Base-by-base conservation (phyloP, 2,329 filamentous ascomycete species). In the Sclerotinia spermophila region DNA sequence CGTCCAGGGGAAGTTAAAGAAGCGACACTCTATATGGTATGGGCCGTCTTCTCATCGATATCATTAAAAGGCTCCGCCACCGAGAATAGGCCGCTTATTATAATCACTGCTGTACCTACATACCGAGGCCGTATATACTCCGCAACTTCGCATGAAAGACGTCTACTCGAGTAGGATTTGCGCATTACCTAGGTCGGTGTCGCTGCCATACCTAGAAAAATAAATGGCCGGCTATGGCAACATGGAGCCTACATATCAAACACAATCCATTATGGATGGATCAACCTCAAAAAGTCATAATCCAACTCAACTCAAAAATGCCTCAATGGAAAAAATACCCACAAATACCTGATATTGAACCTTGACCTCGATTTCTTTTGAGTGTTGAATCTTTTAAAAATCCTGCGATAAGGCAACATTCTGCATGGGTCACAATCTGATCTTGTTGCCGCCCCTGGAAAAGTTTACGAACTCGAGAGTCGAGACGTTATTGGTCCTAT, bases 71-170 rank as follows among this genome's bases (percentile, higher is more conserved):
- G 62, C 45, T 65, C 62, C 62, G 33, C 33, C 62, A 53, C 62
- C 62, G 62, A 65, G 62, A 21, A 65, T 53, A 53, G 24, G 62
- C 62, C 62, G 62, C 45, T 65, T 45, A 53, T 53, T n/a, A 30
- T 65, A 19, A 27, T 38, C 61, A 53, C 4, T n/a, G n/a, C n/a
- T n/a, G n/a, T n/a, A n/a, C n/a, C n/a, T n/a, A 40, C 24, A 24
- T 35, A 27, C 61, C n/a, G 24, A 40, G 19, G 11, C 45, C 45
- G 44, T 65, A 27, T 33, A n/a, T 35, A 48, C 45, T 65, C 62
- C 62, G 61, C 61, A 51, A 35, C 44, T 27, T 64, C 44, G 44
- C 44, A 64, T 64, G 44, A 45, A 48, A 48, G 60, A 11, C 48
- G 11, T n/a, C 3, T 27, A 7, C 61, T 53, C 8, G 24, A 64